Conservation (phyloP, 2,329 filamentous ascomycete genomes). For the Fusarium brachygibbosum region DNA sequence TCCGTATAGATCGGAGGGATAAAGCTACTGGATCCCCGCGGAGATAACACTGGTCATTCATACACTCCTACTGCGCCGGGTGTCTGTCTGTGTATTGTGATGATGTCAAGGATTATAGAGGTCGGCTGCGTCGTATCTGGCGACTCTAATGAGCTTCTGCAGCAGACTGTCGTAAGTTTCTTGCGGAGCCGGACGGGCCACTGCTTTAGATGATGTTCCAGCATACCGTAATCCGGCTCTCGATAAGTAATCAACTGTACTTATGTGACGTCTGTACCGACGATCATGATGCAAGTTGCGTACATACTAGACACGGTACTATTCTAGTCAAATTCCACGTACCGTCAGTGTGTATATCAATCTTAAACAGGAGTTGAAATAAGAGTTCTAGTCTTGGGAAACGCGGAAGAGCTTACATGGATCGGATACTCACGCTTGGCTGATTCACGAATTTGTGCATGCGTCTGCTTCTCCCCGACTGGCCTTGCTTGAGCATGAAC, state of each 20-base stretch:
- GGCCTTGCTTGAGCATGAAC: not conserved
- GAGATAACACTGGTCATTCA: not conserved
- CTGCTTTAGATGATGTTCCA: constrained; percentile 7
- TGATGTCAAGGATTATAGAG: not conserved
- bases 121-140: constrained; percentile 5
- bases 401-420: not conserved
- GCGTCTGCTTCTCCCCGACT: not conserved
- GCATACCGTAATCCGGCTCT: constrained; percentile 1
- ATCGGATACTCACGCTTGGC: not conserved
- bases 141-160: constrained; percentile 1
- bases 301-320: not conserved
- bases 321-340: not conserved
- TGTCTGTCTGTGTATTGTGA: not conserved
- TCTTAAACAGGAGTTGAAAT: not conserved
- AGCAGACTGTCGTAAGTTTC: constrained; percentile 11
- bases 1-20: constrained; percentile 12
- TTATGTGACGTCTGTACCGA: not conserved
- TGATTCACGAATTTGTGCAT: not conserved
- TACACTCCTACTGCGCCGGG: not conserved
- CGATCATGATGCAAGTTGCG: constrained; percentile 17
- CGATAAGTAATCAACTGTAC: not conserved
- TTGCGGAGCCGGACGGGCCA: constrained; percentile 14
- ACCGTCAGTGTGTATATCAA: not conserved
- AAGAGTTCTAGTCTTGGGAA: constrained; percentile 7
- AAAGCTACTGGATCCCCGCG: constrained; percentile 30